Evolutionary conservation across 306 rosid species (phyloP), one percentile per base, ranked within the genome.

Genomic region (Albizia julibrissin): DNA sequence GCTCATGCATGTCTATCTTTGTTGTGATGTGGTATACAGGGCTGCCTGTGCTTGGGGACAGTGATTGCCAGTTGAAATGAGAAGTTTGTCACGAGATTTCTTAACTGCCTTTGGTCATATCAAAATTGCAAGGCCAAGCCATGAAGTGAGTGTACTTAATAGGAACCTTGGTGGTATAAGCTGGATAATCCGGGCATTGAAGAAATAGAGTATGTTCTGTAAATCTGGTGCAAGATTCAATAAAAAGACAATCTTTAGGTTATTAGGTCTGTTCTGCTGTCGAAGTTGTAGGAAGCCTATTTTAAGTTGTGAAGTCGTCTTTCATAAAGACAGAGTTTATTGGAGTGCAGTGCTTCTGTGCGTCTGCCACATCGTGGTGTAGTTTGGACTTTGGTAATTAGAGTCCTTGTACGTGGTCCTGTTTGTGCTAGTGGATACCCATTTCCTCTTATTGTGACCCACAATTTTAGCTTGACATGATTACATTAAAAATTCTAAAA

Each of bases 21-120:
- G 13, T 7, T 64, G 68, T 46, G 75, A 29, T 79, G 64, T 83
- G 79, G 86, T 87, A 42, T 75, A 91, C 75, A 95, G 98, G 91
- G 90, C 90, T n/a, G 92, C 97, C 79, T 95, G 98, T 84, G 91
- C 95, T 80, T 95, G 98, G 98, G 99, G 97, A 76, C 97, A 92
- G 79, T 93, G 93, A 92, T 40, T 70, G 78, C 65, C 64, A 50
- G 37, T 18, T 75, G 59, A 87, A 78, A 27, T 8, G 85, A 65
- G 76, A 80, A 59, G 76, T 74, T 76, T 75, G 68, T 84, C 56
- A 29, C 47, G 62, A 33, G 56, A 73, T 81, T 69, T 82, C 8
- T 61, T 15, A 31, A 85, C 67, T 43, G 83, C 61, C 46, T 69
- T 69, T 47, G 58, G 40, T 64, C 70, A 72, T 75, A 31, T 72